Evolutionary conservation across 1,139 yeast genomes (phyloP), one percentile per base, ranked within the genome.

Genomic region (Yamadazyma atlantica): DNA sequence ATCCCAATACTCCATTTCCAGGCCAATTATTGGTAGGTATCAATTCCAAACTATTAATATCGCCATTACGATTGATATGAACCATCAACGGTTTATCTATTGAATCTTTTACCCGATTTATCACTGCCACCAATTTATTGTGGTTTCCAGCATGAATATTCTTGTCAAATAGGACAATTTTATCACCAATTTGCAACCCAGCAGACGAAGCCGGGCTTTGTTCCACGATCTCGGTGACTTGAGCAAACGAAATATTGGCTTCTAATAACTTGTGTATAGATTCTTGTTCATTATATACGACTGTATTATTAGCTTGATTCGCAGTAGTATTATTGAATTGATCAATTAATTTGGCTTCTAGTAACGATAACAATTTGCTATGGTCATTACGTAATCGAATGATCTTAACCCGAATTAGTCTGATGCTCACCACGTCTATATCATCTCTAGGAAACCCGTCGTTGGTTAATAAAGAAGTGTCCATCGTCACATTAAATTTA

Each of bases 401-500:
- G 29, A 89, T 78, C 50, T 75, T 75, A 7, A 80, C 75, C 43
- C 96, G 59, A 0, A 78, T 54, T n/a, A 76, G 62, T 37, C 94
- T 64, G 2, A 81, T 66, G 27, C 85, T 73, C 3, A 83, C 80
- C 4, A 90, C 85, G 51, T 92, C 96, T 23, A 90, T 75, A 55
- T 92, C 97, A 12, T 71, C 64, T 27, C 97, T 67, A 0, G 98
- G 98, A 49, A 77, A 92, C 26, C 97, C 97, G 51, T 90, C 96
- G 0, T 53, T 44, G 0, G 85, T 75, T 2, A 85, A 58, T 46
- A 90, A 62, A 0, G 80, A 69, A 0, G 94, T 81, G 14, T 72
- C 59, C 89, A 88, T 80, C 45, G 74, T 78, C 1, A 74, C 81
- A 27, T 66, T 61, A 41, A 62, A 64, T 29, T 58, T 54, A 30